These are phyloP conservation scores for Pinus albicaulis DNA, from an alignment of 75 land plant species.

Conservation along the genomic window DNA sequence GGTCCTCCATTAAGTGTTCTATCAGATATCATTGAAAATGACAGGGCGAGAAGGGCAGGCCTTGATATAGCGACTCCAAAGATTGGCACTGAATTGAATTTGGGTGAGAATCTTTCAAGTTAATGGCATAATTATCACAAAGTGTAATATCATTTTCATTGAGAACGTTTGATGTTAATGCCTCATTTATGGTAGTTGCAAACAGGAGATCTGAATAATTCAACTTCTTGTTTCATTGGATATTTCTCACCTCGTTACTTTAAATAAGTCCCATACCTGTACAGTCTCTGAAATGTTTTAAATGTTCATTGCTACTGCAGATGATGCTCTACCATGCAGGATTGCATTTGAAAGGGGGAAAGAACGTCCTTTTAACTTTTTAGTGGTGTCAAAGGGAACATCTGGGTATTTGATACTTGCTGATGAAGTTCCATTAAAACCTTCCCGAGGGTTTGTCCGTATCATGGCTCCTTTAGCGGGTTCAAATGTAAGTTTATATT, in stretches of 20 bases:
- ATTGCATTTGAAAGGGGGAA: slow-evolving; percentile 98
- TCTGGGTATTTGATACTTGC: slow-evolving; percentile 78
- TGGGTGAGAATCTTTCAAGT: slow-evolving; percentile 52
- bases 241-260: background rate
- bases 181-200: background rate
- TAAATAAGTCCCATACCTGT: background rate
- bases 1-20: slow-evolving; percentile 41
- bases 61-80: slow-evolving; percentile 45
- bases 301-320: slow-evolving; percentile 38
- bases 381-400: slow-evolving; percentile 55
- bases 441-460: slow-evolving; percentile 65
- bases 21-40: slow-evolving; percentile 20
- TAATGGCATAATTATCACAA: background rate
- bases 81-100: slow-evolving; percentile 69
- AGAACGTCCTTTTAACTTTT: slow-evolving; percentile 74
- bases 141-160: background rate
- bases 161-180: background rate
- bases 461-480: slow-evolving; percentile 95
- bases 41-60: slow-evolving; percentile 47
- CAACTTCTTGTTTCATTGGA: background rate
- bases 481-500: slow-evolving; percentile 64
- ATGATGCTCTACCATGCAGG: slow-evolving; percentile 77
- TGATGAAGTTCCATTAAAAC: slow-evolving; percentile 65
- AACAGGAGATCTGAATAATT: background rate
- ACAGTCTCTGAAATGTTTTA: background rate